Evolutionary conservation across 148 eudicot species (phyloP).

Genomic region (Rhododendron ovatum): DNA sequence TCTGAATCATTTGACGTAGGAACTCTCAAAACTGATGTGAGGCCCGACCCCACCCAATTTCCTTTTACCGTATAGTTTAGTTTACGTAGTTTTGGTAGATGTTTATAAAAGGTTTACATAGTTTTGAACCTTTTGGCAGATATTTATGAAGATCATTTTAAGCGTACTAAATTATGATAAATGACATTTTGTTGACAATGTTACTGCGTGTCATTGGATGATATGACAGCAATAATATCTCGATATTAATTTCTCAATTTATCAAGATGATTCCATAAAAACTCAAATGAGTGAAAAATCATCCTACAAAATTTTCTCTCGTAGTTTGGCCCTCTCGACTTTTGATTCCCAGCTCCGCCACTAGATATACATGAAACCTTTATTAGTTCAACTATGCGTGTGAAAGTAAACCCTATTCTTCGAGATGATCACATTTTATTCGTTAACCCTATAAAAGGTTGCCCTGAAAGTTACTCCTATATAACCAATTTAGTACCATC

Average conservation of each 20-base stretch:
- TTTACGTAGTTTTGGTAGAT: too few relatives aligned
- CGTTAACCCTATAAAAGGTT: too few relatives aligned
- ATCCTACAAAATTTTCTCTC: background rate
- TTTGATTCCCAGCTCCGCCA: too few relatives aligned
- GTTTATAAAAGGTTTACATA: too few relatives aligned
- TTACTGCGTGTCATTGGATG: background rate
- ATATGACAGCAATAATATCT: background rate
- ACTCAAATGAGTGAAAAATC: background rate
- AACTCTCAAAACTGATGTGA: too few relatives aligned
- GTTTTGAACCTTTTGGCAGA: too few relatives aligned
- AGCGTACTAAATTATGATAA: too few relatives aligned
- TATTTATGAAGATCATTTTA: too few relatives aligned
- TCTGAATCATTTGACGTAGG: too few relatives aligned
- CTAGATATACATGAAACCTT: background rate
- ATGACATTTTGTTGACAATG: too few relatives aligned
- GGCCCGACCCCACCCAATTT: too few relatives aligned
- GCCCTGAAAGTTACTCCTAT: background rate
- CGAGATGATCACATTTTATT: background rate
- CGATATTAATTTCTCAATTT: background rate
- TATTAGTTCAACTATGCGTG: background rate
- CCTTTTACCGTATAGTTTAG: too few relatives aligned
- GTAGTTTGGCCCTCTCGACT: background rate
- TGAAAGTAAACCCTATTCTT: background rate
- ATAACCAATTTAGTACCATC: background rate
- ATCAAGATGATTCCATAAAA: background rate